Conservation (phyloP, 345 rosid species). For the Populus nigra region DNA sequence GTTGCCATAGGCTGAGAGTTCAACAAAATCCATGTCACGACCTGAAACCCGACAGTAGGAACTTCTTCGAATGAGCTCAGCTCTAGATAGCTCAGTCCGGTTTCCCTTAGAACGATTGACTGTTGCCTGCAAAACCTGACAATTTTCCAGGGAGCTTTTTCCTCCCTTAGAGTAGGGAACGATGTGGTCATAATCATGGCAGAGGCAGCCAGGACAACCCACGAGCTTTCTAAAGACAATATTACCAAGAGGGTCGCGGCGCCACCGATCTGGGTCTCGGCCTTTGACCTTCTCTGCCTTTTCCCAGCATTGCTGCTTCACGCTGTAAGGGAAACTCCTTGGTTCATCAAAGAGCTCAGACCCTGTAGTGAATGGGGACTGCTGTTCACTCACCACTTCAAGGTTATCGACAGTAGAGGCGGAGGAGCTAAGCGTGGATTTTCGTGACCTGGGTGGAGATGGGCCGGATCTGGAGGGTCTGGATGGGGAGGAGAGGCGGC, state of each 20-base stretch:
- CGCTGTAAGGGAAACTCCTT: constrained; percentile 76
- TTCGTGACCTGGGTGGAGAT: constrained; percentile 27
- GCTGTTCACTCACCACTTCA: constrained; percentile 31
- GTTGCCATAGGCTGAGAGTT: constrained; percentile 84
- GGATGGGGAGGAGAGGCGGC: constrained; percentile 42
- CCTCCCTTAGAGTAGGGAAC: constrained; percentile 99
- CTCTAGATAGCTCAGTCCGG: constrained; percentile 67
- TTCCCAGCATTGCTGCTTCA: constrained; percentile 96
- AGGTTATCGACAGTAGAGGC: constrained; percentile 43
- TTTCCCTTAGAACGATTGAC: constrained; percentile 91
- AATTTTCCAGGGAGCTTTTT: constrained; percentile 84
- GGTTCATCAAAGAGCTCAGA: constrained; percentile 51
- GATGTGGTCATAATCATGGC: constrained; percentile 95
- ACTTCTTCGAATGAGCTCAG: constrained; percentile 83
- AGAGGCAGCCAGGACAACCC: constrained; percentile 94
- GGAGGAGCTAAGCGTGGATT: constrained; percentile 38
- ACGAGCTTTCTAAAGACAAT: constrained; percentile 85
- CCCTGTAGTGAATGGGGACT: constrained; percentile 10
- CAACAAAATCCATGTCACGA: constrained; percentile 90
- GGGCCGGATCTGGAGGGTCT: constrained; percentile 19
- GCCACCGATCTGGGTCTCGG: constrained; percentile 83
- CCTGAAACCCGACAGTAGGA: constrained; percentile 88
- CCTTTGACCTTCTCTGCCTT: constrained; percentile 88
- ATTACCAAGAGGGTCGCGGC: constrained; percentile 78
- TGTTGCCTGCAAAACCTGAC: constrained; percentile 90